Base-by-base conservation (phyloP, 805 yeast species). In the Candida morakotiae region DNA sequence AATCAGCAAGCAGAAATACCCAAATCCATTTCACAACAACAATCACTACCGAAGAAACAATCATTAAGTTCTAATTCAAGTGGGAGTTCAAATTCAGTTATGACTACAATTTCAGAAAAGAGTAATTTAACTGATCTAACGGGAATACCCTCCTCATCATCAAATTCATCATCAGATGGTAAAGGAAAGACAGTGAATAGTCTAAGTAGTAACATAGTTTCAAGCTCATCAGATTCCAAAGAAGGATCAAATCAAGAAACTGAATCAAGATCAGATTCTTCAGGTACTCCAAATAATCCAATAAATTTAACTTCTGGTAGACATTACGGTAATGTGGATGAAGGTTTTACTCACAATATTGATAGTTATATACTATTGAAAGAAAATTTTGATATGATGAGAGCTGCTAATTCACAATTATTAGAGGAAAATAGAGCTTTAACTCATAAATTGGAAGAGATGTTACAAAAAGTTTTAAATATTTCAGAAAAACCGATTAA, bases 381-480 rank as follows among this genome's bases (percentile, higher is more conserved):
- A 20, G 34, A 35, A 28, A 31, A 35, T 28, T 35, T 28, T 13
- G 33, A 35, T 19, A 35, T 35, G 24, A 35, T 35, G 38, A 29
- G 38, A 17, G 38, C 33, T 18, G 34, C 38, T 7, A 35, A 35
- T 20, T 14, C 21, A 5, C 38, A 35, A 15, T 35, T 35, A 31
- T 28, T 35, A 15, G 38, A 35, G 3, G 34, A 35, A 18, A 35
- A 35, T 31, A 10, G 38, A n/a, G 32, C 30, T 13, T 35, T 35
- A 15, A 28, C 32, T 18, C 17, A 21, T 9, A 17, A 34, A 24
- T 24, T 35, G 15, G 29, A 35, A 18, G 38, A 35, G 20, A 21
- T 35, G 33, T 21, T 35, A 10, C 34, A 35, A n/a, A 35, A 35
- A 24, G 29, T 29, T 4, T 20, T 35, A n/a, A 21, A 18, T 17